Evolutionary conservation across 306 rosid genomes (phyloP).

Genomic region (Dicorynia guianensis): DNA sequence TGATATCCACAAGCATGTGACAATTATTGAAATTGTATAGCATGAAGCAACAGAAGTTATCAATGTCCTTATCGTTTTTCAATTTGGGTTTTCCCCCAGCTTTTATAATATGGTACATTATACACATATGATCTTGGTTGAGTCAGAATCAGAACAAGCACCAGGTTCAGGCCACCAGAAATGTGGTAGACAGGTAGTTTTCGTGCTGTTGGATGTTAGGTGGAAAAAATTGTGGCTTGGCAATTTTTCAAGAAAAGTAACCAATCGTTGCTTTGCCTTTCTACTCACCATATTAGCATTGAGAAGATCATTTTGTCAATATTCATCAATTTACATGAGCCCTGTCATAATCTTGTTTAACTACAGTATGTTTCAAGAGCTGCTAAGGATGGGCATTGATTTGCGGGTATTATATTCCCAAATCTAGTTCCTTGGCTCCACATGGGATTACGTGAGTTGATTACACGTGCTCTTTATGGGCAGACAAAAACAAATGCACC

Average conservation of each 20-base stretch:
- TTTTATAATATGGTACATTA: too few species aligned
- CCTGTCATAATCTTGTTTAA: neutral
- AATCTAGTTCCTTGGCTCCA: neutral
- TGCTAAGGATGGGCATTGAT: neutral
- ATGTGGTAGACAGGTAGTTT: neutral
- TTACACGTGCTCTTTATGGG: slow-evolving; percentile 12
- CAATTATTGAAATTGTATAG: too few species aligned
- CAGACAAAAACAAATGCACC: slow-evolving; percentile 1
- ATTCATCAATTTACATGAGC: neutral
- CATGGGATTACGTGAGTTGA: neutral
- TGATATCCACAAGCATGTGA: too few species aligned
- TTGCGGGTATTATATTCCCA: neutral
- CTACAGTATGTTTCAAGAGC: neutral
- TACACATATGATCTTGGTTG: too few species aligned
- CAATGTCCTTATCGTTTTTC: too few species aligned
- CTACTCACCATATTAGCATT: neutral
- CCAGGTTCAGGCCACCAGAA: neutral
- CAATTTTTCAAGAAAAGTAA: neutral
- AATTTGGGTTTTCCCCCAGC: too few species aligned
- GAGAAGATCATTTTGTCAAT: slow-evolving; percentile 15
- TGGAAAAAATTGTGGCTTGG: neutral
- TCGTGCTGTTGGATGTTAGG: slow-evolving; percentile 2
- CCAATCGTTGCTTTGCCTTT: neutral
- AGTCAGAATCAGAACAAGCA: neutral
- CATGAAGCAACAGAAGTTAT: too few species aligned